These are phyloP conservation scores for Imleria badia DNA, from an alignment of 768 basidiomycete species.

Conservation along the genomic window DNA sequence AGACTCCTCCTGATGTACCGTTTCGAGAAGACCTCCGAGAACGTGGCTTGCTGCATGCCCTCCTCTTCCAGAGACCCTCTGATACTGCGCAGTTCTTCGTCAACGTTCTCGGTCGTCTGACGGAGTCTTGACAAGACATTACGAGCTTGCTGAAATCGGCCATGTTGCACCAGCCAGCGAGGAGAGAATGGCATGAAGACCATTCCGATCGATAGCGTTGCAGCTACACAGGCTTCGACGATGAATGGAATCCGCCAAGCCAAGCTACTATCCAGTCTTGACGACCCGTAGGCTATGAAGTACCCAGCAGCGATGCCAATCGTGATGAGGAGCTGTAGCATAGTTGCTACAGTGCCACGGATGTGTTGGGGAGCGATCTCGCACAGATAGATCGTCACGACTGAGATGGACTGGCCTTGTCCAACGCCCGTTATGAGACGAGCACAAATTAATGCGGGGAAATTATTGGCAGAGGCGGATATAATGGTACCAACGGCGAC, in stretches of 20 bases:
- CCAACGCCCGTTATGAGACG: slow-evolving; percentile 46
- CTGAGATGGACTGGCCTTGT: slow-evolving; percentile 46
- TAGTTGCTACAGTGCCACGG: slow-evolving; percentile 41
- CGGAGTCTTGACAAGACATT: slow-evolving; percentile 26
- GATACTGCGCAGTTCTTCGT: slow-evolving; percentile 24
- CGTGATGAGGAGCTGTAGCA: slow-evolving; percentile 44
- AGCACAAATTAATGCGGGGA: slow-evolving; percentile 42
- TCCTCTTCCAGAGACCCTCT: slow-evolving; percentile 24
- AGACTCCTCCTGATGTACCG: slow-evolving; percentile 35
- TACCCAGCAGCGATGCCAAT: slow-evolving; percentile 41
- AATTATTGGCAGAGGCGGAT: slow-evolving; percentile 34
- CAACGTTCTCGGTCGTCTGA: slow-evolving; percentile 4
- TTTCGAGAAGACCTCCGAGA: slow-evolving; percentile 30
- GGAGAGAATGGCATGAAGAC: slow-evolving; percentile 20
- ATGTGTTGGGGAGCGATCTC: slow-evolving; percentile 44
- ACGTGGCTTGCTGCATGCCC: slow-evolving; percentile 17
- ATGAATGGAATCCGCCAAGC: slow-evolving; percentile 32
- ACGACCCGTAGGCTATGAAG: slow-evolving; percentile 27
- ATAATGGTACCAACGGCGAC: slow-evolving; percentile 43
- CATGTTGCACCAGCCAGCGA: slow-evolving; percentile 33
- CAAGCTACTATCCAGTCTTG: slow-evolving; percentile 20
- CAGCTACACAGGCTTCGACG: slow-evolving; percentile 23
- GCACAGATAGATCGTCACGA: slow-evolving; percentile 39
- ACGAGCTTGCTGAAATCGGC: slow-evolving; percentile 33
- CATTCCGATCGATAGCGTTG: slow-evolving; percentile 23